Base-by-base conservation (phyloP, 345 rosid species). In the Adansonia digitata region DNA sequence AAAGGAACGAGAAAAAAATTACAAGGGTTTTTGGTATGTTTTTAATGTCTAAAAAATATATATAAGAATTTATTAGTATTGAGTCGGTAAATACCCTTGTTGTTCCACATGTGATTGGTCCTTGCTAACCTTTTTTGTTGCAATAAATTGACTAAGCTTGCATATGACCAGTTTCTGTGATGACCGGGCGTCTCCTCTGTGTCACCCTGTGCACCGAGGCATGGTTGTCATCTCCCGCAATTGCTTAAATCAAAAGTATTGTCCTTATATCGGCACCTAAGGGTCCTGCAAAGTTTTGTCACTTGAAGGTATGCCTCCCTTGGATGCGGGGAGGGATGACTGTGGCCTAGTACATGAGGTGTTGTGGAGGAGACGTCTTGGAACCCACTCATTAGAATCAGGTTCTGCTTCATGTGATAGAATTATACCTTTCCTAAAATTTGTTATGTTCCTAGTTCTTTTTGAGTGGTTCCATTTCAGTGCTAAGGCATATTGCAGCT, bases 401-500 rank as follows among this genome's bases (percentile, higher is more conserved):
- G 67, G 43, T 66, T 11, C 46, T 12, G 40, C 15, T 65, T 66
- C 51, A 42, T 20, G 52, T 22, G 31, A 42, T 20, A 15, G 5
- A 42, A 65, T 40, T 42, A 40, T 67, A 45, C 53, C 46, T 67
- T 67, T 24, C 53, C 35, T 43, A 24, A 42, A 65, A 13, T 35
- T 42, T 8, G 70, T 65, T 13, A 65, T 42, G n/a, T 22, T 64
- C 48, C 18, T 1, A 4, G 70, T 40, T 40, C 70, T 22, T 65
- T 11, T 24, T 15, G 49, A 22, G 11, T 66, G 70, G n/a, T 52
- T 66, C 11, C 42, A 26, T 29, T 66, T 42, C 70, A 40, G 29
- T 42, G 51, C 35, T 66, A 12, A 22, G 52, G 31, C 70, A 66
- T 66, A 20, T 66, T 66, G 49, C 70, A 63, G 46, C 68, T 18